These are phyloP conservation scores for Psidium guajava DNA, from an alignment of 345 rosid species.

Conservation along the genomic window DNA sequence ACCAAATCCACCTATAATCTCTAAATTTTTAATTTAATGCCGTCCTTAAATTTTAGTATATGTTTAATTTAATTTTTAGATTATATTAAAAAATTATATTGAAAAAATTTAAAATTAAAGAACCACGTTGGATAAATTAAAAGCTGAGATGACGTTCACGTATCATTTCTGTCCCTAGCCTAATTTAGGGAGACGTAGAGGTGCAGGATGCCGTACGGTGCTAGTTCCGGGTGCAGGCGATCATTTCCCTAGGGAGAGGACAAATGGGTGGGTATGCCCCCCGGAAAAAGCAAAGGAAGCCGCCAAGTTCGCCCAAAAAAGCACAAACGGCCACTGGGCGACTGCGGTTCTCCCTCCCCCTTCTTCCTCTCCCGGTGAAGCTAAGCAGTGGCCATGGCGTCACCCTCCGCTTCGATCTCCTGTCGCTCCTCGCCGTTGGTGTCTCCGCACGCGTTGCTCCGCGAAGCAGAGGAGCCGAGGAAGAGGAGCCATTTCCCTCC, in stretches of 20 bases:
- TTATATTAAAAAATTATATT: too few species aligned
- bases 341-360: background rate
- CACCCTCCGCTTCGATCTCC: conserved; percentile 16
- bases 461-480: background rate
- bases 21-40: too few species aligned
- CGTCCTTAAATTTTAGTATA: too few species aligned
- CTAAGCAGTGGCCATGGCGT: conserved; percentile 13
- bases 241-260: background rate
- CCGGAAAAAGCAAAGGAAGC: background rate
- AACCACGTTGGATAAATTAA: too few species aligned
- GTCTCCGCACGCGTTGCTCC: background rate
- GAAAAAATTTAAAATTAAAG: too few species aligned
- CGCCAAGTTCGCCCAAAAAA: background rate
- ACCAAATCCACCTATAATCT: too few species aligned
- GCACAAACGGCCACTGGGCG: background rate
- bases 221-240: background rate
- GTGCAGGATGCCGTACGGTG: background rate
- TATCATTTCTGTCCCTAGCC: too few species aligned
- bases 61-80: too few species aligned
- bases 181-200: background rate
- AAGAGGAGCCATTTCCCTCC: background rate
- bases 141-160: too few species aligned
- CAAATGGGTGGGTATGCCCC: background rate
- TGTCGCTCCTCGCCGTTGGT: background rate
- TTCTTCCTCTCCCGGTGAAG: background rate